Evolutionary conservation across 306 rosid species (phyloP), one percentile per base, ranked within the genome.

Genomic region (Casuarina glauca): DNA sequence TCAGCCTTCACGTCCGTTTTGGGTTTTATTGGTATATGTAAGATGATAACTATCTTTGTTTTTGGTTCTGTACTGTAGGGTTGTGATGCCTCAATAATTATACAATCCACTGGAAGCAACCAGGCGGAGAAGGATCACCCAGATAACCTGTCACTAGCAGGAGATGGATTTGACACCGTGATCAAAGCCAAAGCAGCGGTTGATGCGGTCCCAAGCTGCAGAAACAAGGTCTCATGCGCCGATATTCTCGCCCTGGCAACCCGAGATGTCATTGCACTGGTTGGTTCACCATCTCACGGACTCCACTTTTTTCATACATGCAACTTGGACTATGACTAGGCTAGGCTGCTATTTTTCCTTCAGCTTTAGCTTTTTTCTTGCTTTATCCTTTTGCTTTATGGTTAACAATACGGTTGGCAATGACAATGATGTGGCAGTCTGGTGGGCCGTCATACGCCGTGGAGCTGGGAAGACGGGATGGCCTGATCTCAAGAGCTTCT

Each of bases 81-180:
- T 7, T 92, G 97, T 82, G 97, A 92, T 85, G 93, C 87, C 52
- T 92, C 97, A 0, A 77, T 87, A 12, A 38, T 90, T 41, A 61
- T 90, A 35, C 70, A 82, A 43, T 92, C 97, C 0, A 80, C 85
- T 0, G 57, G 74, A 71, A 74, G 81, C 74, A 90, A 90, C 82
- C 73, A 44, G 75, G 97, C 97, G 9, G 97, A 92, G 90, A 92
- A 87, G 79, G 97, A 92, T 75, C 86, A 90, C 72, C 85, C 93
- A 4, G 96, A 90, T 39, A 92, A 92, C 83, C 90, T 92, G 32
- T 92, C 97, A 9, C 63, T 92, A 39, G 97, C 97, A 0, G 97
- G 97, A 78, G 97, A 92, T 75, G 97, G 97, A 32, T 90, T 92
- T 53, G 97, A 92, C 78, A 89, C 97, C 0, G 93, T 92, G 76